A percentile compares a stretch with the other conserved stretches of the same genome.
Evolutionary conservation across 768 basidiomycete genomes (phyloP).

Genomic region (Leccinum truebloodii): DNA sequence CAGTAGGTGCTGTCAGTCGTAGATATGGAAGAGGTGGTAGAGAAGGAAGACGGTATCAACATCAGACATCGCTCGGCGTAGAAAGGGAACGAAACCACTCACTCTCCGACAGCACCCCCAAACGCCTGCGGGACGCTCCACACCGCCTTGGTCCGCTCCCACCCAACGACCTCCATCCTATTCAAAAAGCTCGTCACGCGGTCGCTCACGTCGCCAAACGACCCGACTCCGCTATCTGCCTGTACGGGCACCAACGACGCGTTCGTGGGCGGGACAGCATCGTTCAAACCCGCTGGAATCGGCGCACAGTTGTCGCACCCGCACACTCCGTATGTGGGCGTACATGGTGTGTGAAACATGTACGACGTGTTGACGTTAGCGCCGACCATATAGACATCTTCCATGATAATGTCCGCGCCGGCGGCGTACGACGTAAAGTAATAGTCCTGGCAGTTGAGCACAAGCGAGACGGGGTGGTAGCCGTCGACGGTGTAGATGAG

Average conservation of each 20-base stretch:
- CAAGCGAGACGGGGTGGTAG: constrained; percentile 67
- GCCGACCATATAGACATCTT: constrained; percentile 51
- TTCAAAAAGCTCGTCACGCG: constrained; percentile 66
- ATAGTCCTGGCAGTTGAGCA: constrained; percentile 67
- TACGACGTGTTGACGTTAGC: constrained; percentile 66
- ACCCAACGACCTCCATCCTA: constrained; percentile 58
- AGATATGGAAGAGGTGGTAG: no score
- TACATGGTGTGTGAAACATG: constrained; percentile 63
- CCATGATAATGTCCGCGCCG: constrained; percentile 70
- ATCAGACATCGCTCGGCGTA: neutral
- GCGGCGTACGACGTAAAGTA: constrained; percentile 56
- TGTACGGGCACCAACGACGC: constrained; percentile 17
- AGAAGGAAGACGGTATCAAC: neutral
- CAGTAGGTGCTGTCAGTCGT: constrained; percentile 46
- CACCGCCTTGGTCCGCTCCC: constrained; percentile 65
- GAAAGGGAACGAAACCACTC: constrained; percentile 12
- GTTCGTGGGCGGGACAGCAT: constrained; percentile 27
- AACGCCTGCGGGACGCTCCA: constrained; percentile 85
- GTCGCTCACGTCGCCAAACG: constrained; percentile 66
- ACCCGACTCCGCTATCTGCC: constrained; percentile 27
- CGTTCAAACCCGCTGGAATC: constrained; percentile 41
- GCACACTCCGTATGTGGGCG: constrained; percentile 65
- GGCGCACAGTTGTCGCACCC: constrained; percentile 65
- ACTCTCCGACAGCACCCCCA: constrained; percentile 44
- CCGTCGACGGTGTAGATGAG: constrained; percentile 63